phyloP scores from a whole-genome alignment of 192 early-diverging fungal species.

The Rhizophlyctis rosea region DNA sequence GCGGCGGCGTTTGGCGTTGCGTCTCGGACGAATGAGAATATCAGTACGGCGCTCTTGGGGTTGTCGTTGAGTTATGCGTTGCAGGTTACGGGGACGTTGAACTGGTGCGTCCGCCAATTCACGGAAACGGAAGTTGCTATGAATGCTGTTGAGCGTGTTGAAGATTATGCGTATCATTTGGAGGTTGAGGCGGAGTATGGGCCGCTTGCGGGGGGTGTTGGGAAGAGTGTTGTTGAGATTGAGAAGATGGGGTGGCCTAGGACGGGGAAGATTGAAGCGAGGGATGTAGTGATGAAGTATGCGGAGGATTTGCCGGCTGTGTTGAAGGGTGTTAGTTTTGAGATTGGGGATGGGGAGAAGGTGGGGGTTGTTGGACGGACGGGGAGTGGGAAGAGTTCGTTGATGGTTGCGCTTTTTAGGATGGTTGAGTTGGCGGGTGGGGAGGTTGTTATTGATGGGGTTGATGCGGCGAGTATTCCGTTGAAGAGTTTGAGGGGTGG shows the following conservation, averaged over 20 bases:
- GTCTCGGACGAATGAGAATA: conserved; percentile 11
- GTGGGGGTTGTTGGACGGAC: conserved; percentile 55
- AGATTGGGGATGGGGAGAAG: conserved; percentile 37
- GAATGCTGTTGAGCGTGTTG: conserved; percentile 57
- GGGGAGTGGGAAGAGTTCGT: conserved; percentile 45
- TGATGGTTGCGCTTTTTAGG: conserved; percentile 45
- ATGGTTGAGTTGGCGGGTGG: conserved; percentile 36
- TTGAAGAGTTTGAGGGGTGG: conserved; percentile 30
- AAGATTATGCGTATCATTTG: conserved; percentile 43
- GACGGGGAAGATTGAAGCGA: conserved; percentile 43
- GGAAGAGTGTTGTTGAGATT: too few species aligned
- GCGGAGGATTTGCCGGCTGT: conserved; percentile 46
- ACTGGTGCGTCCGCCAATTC: conserved; percentile 76
- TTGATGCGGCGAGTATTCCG: conserved; percentile 29
- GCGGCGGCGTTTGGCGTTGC: conserved; percentile 72
- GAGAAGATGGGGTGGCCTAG: conserved; percentile 54
- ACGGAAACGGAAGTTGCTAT: conserved; percentile 66
- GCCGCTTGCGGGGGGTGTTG: too few species aligned
- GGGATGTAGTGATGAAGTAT: conserved; percentile 45
- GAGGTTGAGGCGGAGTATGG: conserved; percentile 40
- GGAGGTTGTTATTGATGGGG: conserved; percentile 36
- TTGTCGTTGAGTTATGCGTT: conserved; percentile 79
- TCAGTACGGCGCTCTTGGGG: conserved; percentile 70
- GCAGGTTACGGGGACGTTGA: conserved; percentile 74
- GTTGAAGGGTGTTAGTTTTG: conserved; percentile 38